A percentile compares a stretch with the other conserved stretches of the same genome.
Conservation (phyloP, 164 flowering plant species). For the Annona squamosa region DNA sequence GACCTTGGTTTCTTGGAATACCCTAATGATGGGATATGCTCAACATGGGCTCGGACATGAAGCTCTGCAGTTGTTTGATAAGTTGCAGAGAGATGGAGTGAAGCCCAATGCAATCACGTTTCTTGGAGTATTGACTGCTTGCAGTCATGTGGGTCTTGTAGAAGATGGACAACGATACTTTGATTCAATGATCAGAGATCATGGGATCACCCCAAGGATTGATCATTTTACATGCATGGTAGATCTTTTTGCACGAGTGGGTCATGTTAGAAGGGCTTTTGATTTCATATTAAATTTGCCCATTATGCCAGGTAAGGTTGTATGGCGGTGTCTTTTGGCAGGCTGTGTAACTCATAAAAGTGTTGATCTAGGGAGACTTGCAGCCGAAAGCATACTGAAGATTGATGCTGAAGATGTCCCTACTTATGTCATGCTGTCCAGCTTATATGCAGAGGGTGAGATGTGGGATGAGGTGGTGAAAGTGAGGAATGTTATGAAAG, state of each 20-base stretch:
- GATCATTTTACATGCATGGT: constrained; percentile 46
- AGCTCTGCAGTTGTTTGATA: constrained; percentile 27
- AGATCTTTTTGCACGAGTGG: constrained; percentile 29
- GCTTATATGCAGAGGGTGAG: constrained; percentile 33
- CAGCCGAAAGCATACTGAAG: constrained; percentile 28
- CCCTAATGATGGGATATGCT: constrained; percentile 39
- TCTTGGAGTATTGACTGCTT: constrained; percentile 37
- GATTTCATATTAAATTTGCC: constrained; percentile 22
- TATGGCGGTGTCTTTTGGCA: constrained; percentile 41
- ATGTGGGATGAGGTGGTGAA: constrained; percentile 36
- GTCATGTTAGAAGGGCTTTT: constrained; percentile 30
- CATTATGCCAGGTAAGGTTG: constrained; percentile 26
- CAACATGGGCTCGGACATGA: constrained; percentile 40
- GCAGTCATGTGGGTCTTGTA: constrained; percentile 33
- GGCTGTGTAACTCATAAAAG: constrained; percentile 28
- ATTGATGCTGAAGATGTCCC: constrained; percentile 37
- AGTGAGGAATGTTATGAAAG: constrained; percentile 26
- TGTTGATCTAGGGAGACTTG: constrained; percentile 27
- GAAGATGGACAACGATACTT: constrained; percentile 30
- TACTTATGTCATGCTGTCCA: constrained; percentile 36
- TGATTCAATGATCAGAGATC: constrained; percentile 24
- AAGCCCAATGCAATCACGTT: constrained; percentile 37
- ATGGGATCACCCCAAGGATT: constrained; percentile 24
- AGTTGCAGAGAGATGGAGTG: constrained; percentile 25
- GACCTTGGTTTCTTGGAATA: constrained; percentile 39